Evolutionary conservation across 1,139 yeast genomes (phyloP), one percentile per base, ranked within the genome.

Genomic region (Zygoascus sp.): DNA sequence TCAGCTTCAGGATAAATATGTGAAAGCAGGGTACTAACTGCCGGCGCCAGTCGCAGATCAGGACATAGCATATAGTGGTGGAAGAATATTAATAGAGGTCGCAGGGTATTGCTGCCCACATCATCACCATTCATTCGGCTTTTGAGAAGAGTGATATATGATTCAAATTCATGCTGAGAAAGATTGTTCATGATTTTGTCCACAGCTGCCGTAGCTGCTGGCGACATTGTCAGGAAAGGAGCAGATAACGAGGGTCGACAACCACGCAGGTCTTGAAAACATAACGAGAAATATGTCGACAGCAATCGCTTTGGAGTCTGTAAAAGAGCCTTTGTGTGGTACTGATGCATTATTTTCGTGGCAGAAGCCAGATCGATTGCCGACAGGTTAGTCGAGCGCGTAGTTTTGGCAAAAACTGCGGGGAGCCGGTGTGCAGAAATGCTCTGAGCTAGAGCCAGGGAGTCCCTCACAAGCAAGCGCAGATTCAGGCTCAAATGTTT

Each of bases 21-120:
- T 7, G 55, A 46, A 40, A 53, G 22, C 2, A 55, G 34, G 10
- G 53, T 46, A 25, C 50, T 44, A 6, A 58, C 49, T n/a, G 52
- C 46, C 8, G 46, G 46, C 3, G 54, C 52, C n/a, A 50, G 45
- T 32, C 56, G 44, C 2, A 47, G 42, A 36, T 58, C 61, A 1
- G 62, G 61, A 28, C 51, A 50, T 11, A 55, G 48, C 30, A 53
- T 48, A 40, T 57, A 58, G 21, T 55, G 50, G 19, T 46, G 48
- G 8, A 58, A 44, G 40, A 57, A 51, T 3, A 39, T 43, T 19
- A 44, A 35, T 15, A 44, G 30, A 13, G 45, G 49, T 9, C 30
- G 27, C 37, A 45, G 40, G 15, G 40, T 42, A 8, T 30, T 11
- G 35, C 16, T 9, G 13, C 25, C 38, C 8, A 22, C 32, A 20